phyloP scores from a whole-genome alignment of 768 basidiomycete genomes.

The Porphyrellus cyaneotinctus region DNA sequence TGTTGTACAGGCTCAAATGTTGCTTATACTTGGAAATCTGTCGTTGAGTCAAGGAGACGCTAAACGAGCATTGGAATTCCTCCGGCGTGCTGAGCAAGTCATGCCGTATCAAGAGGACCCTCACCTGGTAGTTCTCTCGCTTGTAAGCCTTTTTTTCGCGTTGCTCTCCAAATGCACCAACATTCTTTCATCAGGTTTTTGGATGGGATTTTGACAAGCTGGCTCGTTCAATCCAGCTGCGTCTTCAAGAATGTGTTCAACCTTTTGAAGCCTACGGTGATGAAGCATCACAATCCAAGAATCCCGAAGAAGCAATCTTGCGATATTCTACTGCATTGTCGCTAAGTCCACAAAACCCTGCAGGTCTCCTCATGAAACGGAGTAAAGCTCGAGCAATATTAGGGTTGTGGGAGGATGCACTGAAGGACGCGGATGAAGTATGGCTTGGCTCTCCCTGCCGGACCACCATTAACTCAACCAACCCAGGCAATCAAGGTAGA shows the following conservation, averaged over 20 bases:
- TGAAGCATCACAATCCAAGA: neutral
- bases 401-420: neutral
- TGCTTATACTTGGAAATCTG: neutral
- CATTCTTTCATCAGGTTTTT: neutral
- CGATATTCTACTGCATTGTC: conserved; percentile 8
- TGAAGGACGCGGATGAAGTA: conserved; percentile 2
- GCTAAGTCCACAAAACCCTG: neutral
- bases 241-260: neutral
- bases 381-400: neutral
- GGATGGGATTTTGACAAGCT: neutral
- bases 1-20: conserved; percentile 2
- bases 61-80: neutral
- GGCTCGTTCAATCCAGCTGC: neutral
- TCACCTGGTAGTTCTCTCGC: neutral
- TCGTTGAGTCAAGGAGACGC: neutral
- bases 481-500: neutral
- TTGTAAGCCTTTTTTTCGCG: neutral
- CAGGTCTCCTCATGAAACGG: conserved; percentile 1
- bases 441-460: neutral
- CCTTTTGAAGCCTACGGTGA: neutral
- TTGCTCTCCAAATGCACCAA: neutral
- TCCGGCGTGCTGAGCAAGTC: neutral
- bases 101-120: neutral
- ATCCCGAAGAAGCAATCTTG: neutral
- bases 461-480: neutral